These are phyloP conservation scores for Aspergillus sclerotialis DNA, from an alignment of 2,329 filamentous ascomycete genomes.

Conservation along the genomic window DNA sequence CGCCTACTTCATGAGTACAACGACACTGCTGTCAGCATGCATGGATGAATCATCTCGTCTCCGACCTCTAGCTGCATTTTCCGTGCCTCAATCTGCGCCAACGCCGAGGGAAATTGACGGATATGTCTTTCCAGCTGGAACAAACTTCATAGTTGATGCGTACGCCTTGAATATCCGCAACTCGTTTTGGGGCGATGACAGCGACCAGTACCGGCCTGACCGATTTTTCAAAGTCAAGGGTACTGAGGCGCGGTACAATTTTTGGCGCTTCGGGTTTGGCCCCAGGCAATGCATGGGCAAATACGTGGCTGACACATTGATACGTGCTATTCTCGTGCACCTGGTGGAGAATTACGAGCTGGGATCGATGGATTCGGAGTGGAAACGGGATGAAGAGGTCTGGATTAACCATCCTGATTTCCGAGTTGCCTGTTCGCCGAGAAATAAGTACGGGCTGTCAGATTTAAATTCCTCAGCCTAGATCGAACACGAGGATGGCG, in stretches of 20 bases:
- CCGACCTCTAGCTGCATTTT: conserved; percentile 35
- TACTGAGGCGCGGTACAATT: conserved; percentile 25
- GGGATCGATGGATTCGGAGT: too few relatives aligned
- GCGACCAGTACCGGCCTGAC: conserved; percentile 25
- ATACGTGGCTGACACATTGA: conserved; percentile 33
- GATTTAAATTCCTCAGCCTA: too few relatives aligned
- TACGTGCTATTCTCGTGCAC: conserved; percentile 14
- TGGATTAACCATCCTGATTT: too few relatives aligned
- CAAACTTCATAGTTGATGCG: conserved; percentile 39
- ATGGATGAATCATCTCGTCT: conserved; percentile 37
- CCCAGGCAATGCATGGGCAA: conserved; percentile 40
- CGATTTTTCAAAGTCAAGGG: conserved; percentile 9
- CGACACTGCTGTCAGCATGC: conserved; percentile 25
- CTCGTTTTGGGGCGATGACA: conserved; percentile 34
- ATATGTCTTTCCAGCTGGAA: conserved; percentile 29
- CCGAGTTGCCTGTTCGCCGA: too few relatives aligned
- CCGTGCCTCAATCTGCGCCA: conserved; percentile 35
- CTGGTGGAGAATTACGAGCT: conserved; percentile 6
- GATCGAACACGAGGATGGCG: too few relatives aligned
- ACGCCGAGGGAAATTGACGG: conserved; percentile 26
- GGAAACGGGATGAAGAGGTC: too few relatives aligned
- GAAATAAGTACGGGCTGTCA: too few relatives aligned
- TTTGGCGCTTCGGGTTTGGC: conserved; percentile 43
- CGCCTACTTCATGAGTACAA: conserved; percentile 17
- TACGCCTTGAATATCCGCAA: conserved; percentile 38